A percentile compares a stretch with the other conserved stretches of the same genome.
Evolutionary conservation across 2,329 filamentous ascomycete genomes (phyloP).

Genomic region (Clathrospora elynae): DNA sequence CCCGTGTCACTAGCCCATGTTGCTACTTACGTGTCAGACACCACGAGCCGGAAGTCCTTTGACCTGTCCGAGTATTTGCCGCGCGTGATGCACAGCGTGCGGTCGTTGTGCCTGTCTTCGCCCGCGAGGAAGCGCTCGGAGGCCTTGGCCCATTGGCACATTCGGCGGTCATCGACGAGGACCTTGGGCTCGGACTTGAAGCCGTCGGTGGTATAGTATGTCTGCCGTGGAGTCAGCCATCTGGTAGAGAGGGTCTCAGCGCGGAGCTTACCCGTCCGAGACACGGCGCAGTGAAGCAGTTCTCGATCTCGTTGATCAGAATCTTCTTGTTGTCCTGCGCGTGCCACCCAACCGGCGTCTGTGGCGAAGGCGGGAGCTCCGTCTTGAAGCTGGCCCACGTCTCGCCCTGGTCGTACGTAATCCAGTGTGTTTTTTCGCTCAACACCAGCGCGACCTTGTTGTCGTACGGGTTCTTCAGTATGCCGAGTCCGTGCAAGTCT

Average conservation of each 20-base stretch:
- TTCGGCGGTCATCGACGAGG: slow-evolving; percentile 70
- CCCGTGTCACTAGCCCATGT: neutral
- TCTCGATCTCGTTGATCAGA: slow-evolving; percentile 68
- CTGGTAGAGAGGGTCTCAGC: no score
- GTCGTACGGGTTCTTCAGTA: slow-evolving; percentile 81
- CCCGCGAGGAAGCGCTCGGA: slow-evolving; percentile 74
- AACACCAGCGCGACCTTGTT: slow-evolving; percentile 79
- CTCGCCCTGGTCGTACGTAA: slow-evolving; percentile 81
- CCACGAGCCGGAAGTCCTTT: slow-evolving; percentile 75
- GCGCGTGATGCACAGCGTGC: slow-evolving; percentile 79
- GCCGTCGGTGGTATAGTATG: slow-evolving; percentile 80
- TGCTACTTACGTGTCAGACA: slow-evolving; percentile 68
- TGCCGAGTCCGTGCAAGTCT: slow-evolving; percentile 63
- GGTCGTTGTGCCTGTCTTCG: slow-evolving; percentile 65
- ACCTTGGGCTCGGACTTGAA: slow-evolving; percentile 71
- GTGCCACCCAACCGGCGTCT: slow-evolving; percentile 75
- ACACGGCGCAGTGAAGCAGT: slow-evolving; percentile 48
- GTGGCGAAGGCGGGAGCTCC: slow-evolving; percentile 57
- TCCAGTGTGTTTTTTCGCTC: slow-evolving; percentile 75
- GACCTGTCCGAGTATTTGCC: slow-evolving; percentile 72
- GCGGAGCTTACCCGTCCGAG: slow-evolving; percentile 56
- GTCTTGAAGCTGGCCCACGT: slow-evolving; percentile 78
- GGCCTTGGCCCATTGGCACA: slow-evolving; percentile 87
- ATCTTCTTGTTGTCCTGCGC: slow-evolving; percentile 82
- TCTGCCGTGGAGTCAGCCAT: slow-evolving; percentile 36